phyloP scores from a whole-genome alignment of 257 asterid genomes.

The Solanum gandarillasii region DNA sequence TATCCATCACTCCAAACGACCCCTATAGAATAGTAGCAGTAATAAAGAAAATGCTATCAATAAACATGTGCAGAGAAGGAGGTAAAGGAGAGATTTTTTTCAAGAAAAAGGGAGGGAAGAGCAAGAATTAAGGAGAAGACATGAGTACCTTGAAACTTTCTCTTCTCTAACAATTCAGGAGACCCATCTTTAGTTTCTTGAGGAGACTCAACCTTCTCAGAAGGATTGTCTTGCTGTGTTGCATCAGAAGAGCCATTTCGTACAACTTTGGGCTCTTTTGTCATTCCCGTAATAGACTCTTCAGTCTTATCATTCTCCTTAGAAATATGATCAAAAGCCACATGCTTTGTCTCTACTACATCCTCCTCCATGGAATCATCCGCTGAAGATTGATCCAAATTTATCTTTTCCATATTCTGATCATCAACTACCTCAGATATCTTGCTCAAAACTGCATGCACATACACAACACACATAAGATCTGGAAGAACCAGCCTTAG shows the following conservation, averaged over 20 bases:
- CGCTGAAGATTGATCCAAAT: conserved; percentile 22
- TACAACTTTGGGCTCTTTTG: not conserved
- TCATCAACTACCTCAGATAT: conserved; percentile 8
- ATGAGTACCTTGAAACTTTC: conserved; percentile 18
- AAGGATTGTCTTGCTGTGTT: conserved; percentile 2
- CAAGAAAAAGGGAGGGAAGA: not conserved
- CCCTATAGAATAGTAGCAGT: not conserved
- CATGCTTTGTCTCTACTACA: conserved; percentile 7
- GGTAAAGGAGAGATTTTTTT: not conserved
- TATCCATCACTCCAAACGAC: too few species aligned
- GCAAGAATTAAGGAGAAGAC: not conserved
- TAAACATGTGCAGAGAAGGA: not conserved
- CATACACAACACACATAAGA: not conserved
- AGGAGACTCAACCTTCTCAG: conserved; percentile 2
- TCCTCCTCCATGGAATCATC: conserved; percentile 34
- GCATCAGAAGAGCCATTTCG: not conserved
- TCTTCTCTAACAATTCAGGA: conserved; percentile 1
- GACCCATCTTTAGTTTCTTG: not conserved
- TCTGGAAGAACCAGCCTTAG: not conserved
- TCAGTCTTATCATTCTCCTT: conserved; percentile 3
- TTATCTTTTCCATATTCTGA: conserved; percentile 22
- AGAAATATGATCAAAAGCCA: conserved; percentile 5
- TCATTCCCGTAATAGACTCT: not conserved
- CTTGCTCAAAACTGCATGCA: conserved; percentile 1
- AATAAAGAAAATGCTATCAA: not conserved